phyloP scores from a whole-genome alignment of 352 stramenopile species.

The Phytopythium chamaehyphon region DNA sequence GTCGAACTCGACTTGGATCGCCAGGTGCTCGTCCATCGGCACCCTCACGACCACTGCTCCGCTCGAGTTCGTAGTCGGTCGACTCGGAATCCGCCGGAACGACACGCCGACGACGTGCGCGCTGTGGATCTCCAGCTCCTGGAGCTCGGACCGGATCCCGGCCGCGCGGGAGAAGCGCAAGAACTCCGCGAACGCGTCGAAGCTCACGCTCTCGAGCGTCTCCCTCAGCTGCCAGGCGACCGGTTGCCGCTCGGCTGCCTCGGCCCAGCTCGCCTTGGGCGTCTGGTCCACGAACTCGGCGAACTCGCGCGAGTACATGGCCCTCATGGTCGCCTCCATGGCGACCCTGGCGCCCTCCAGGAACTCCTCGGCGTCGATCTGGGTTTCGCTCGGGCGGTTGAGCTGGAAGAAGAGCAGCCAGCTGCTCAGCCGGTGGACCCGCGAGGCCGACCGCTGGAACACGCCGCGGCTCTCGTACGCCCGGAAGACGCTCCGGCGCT shows the following conservation, averaged over 20 bases:
- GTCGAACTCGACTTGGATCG: slow-evolving; percentile 22
- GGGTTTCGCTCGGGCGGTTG: slow-evolving; percentile 19
- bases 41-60: slow-evolving; percentile 15
- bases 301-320: slow-evolving; percentile 30
- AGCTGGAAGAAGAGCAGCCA: slow-evolving; percentile 29
- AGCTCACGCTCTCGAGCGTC: slow-evolving; percentile 19
- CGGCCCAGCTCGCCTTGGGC: slow-evolving; percentile 5
- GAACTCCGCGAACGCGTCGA: slow-evolving; percentile 21
- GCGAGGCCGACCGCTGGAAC: slow-evolving; percentile 10
- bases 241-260: slow-evolving; percentile 6
- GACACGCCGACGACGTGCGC: slow-evolving; percentile 17
- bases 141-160: slow-evolving; percentile 12
- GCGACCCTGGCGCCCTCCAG: slow-evolving; percentile 22
- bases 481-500: slow-evolving; percentile 9
- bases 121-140: slow-evolving; percentile 20
- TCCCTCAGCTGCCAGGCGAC: slow-evolving; percentile 11
- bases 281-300: slow-evolving; percentile 16
- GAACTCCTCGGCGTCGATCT: slow-evolving; percentile 25
- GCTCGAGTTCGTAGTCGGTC: slow-evolving; percentile 12
- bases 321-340: slow-evolving; percentile 15
- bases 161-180: slow-evolving; percentile 8
- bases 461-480: slow-evolving; percentile 14
- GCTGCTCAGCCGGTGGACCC: slow-evolving; percentile 15
- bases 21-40: slow-evolving; percentile 16
- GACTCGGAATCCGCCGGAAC: slow-evolving; percentile 11